Base-by-base conservation (phyloP, 495 filamentous ascomycete genomes). In the Trichocladium uniseriatum region DNA sequence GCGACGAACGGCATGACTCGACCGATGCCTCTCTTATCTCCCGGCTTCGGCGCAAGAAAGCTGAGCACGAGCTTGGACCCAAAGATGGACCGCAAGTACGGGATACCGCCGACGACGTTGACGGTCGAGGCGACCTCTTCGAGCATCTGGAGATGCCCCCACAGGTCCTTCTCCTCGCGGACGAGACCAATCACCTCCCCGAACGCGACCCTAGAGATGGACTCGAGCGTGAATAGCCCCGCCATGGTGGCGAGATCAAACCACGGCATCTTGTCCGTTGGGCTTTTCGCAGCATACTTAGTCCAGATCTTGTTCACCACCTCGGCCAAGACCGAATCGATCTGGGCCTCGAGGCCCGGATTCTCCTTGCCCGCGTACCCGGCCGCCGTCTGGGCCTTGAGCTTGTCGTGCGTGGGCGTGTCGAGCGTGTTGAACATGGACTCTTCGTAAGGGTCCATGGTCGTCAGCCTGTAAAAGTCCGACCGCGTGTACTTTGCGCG, bases 331-430 rank as follows among this genome's bases (percentile, higher is more conserved):
- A 69, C 60, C 6, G 55, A 48, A 47, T 79, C 74, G 19, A 81
- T 62, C 3, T 65, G 62, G 10, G 46, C 32, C 53, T 81, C 75
- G 5, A 76, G 52, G n/a, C 61, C 40, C 13, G 61, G 55, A 22
- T 65, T 65, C n/a, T 78, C 75, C 58, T 71, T 75, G 28, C 75
- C 74, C 1, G 68, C 57, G 49, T 80, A 80, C 0, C 72, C 73
- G 9, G 56, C 37, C 11, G 59, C 59, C 42, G 71, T 62, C 36
- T 61, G 56, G 8, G 64, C 58, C 51, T 67, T 72, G 45, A 67
- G 44, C 15, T 55, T 51, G 45, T 70, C 68, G 59, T 76, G 73
- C 31, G 47, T 56, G 6, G 49, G 51, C 20, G 67, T 68, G 45
- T 75, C 61, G 10, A 57, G 48, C 37, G 62, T 52, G 14, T 62